Conservation (phyloP, 2,329 filamentous ascomycete species). For the Aspergillus tamarii region DNA sequence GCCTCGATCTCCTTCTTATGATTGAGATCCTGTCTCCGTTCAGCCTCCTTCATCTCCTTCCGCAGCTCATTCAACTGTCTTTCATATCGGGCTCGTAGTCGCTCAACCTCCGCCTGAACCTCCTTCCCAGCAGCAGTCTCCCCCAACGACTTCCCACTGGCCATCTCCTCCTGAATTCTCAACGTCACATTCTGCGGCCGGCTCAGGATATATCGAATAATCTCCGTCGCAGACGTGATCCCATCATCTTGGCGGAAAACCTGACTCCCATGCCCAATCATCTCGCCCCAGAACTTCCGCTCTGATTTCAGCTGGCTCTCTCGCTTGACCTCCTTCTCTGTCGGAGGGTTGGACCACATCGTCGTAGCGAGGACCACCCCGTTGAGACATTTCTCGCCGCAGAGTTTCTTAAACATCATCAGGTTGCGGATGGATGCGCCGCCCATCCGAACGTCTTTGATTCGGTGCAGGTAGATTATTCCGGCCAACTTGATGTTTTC, state of each 20-base stretch:
- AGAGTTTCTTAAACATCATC: slow-evolving; percentile 44
- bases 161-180: neutral
- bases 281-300: slow-evolving; percentile 13
- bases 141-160: neutral
- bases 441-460: slow-evolving; percentile 38
- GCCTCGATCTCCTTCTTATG: neutral
- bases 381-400: slow-evolving; percentile 36
- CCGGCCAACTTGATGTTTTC: slow-evolving; percentile 29
- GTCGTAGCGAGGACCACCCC: slow-evolving; percentile 45
- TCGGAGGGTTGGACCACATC: slow-evolving; percentile 32
- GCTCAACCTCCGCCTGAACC: neutral
- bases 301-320: slow-evolving; percentile 5
- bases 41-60: neutral
- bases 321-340: neutral
- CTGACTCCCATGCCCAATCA: neutral
- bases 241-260: neutral
- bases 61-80: neutral
- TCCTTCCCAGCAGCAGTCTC: neutral
- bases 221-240: neutral
- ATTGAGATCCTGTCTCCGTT: neutral
- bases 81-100: neutral
- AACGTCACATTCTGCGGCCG: neutral
- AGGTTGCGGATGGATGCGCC: slow-evolving; percentile 39
- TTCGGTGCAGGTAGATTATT: slow-evolving; percentile 45
- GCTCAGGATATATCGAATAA: neutral